Evolutionary conservation across 345 rosid genomes (phyloP).

Genomic region (Aquilaria sinensis): DNA sequence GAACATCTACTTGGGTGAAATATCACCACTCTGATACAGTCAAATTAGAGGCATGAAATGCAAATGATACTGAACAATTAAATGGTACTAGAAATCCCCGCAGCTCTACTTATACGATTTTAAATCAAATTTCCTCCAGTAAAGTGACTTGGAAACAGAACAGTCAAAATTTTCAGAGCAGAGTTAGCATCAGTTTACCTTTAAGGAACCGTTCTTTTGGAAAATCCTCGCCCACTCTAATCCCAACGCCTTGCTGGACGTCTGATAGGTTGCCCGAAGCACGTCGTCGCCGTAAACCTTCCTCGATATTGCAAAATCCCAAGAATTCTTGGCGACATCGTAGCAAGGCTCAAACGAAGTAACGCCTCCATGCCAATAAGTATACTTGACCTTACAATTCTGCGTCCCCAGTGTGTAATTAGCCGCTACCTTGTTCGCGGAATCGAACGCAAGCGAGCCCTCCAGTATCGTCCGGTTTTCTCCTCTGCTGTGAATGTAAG

Average conservation of each 20-base stretch:
- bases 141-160: no score
- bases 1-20: no score
- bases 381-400: constrained; percentile 73
- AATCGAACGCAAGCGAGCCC: constrained; percentile 46
- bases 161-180: no score
- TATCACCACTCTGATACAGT: no score
- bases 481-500: constrained; percentile 57
- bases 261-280: constrained; percentile 70
- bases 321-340: constrained; percentile 56
- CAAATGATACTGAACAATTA: no score
- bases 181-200: constrained; percentile 30
- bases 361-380: constrained; percentile 46
- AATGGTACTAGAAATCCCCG: no score
- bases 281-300: constrained; percentile 49
- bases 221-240: constrained; percentile 72
- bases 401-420: constrained; percentile 57
- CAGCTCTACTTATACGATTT: no score
- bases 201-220: constrained; percentile 42
- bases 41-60: background rate
- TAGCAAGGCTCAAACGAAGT: constrained; percentile 71
- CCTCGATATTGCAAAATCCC: constrained; percentile 66
- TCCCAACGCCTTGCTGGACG: constrained; percentile 50
- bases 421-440: constrained; percentile 62
- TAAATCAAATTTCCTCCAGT: no score
- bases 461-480: constrained; percentile 60